Evolutionary conservation across 2,329 filamentous ascomycete genomes (phyloP), one percentile per base, ranked within the genome.

Genomic region (Talaromyces pinophilus): DNA sequence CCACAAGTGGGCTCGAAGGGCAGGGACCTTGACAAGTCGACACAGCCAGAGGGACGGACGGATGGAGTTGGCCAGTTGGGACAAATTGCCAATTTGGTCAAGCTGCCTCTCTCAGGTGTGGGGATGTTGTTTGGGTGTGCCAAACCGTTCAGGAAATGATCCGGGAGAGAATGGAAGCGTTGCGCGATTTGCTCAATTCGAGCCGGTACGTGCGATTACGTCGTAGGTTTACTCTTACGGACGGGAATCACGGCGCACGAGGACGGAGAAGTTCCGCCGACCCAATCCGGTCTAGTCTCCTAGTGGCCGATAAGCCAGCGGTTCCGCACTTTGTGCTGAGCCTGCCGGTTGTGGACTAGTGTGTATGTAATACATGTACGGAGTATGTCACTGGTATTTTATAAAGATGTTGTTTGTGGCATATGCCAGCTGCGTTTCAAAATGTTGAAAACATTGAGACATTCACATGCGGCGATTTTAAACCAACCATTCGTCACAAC

Each of bases 51-150:
- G 19, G 17, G 17, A 44, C 59, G 59, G 59, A 50, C 59, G 59
- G 59, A 62, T 40, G 61, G 60, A 30, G 30, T 33, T 33, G 30
- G 30, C 30, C 30, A 62, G 60, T 54, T 54, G 28, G 54, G 10
- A 55, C 30, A 54, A 19, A 28, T 54, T 54, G 50, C 50, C 25
- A 30, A 54, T 33, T 8, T 10, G 50, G 50, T 54, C 50, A n/a
- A 54, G 50, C 8, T 6, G 48, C 46, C 46, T 52, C 7, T 28
- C 15, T 30, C 48, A 2, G 48, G 25, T 11, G 57, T 60, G 57
- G 57, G 57, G 57, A 52, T 25, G 11, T 25, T 50, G 19, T 17
- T 28, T 7, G 46, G 46, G 46, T 28, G 46, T 28, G 46, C 22
- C 19, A 28, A 38, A 38, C 35, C 13, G 35, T 38, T 38, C 40